Evolutionary conservation across 2,329 filamentous ascomycete species (phyloP).

Genomic region (Penicillium sp.): DNA sequence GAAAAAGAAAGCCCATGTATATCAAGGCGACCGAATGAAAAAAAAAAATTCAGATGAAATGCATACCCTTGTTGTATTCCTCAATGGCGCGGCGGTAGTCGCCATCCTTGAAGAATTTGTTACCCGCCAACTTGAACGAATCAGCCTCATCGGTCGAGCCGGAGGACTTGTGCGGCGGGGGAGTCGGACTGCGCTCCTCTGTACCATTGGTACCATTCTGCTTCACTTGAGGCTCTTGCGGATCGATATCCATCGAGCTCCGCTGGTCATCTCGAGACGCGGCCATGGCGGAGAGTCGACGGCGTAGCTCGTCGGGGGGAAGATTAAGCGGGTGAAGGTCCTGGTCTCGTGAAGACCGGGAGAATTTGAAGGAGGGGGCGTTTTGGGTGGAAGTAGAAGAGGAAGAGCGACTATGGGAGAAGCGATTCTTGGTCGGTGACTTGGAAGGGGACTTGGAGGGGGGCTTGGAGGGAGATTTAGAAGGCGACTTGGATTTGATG

Average conservation of each 20-base stretch:
- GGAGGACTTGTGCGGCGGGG: constrained; percentile 56
- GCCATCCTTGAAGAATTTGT: constrained; percentile 95
- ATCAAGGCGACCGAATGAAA: constrained; percentile 2
- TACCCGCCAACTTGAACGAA: constrained; percentile 87
- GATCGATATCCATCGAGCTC: constrained; percentile 78
- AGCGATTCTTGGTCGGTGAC: constrained; percentile 32
- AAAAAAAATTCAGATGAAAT: constrained; percentile 11
- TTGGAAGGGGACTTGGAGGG: constrained; percentile 29
- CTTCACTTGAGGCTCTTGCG: constrained; percentile 57
- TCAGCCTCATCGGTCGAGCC: constrained; percentile 76
- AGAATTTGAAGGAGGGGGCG: constrained; percentile 44
- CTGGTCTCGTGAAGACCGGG: constrained; percentile 49
- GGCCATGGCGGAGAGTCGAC: constrained; percentile 65
- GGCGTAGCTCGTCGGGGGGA: constrained; percentile 84
- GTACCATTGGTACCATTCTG: constrained; percentile 42
- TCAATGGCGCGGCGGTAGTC: constrained; percentile 87
- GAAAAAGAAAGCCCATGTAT: too few relatives aligned
- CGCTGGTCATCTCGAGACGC: constrained; percentile 55
- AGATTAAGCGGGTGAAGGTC: constrained; percentile 89
- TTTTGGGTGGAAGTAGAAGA: constrained; percentile 37
- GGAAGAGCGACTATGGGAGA: constrained; percentile 41
- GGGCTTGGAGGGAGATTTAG: constrained; percentile 31
- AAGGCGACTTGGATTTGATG: constrained; percentile 24
- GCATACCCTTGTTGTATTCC: constrained; percentile 91
- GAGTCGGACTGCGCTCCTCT: constrained; percentile 51